These are phyloP conservation scores for Aureobasidium melanogenum DNA, from an alignment of 2,329 filamentous ascomycete species.

Conservation along the genomic window DNA sequence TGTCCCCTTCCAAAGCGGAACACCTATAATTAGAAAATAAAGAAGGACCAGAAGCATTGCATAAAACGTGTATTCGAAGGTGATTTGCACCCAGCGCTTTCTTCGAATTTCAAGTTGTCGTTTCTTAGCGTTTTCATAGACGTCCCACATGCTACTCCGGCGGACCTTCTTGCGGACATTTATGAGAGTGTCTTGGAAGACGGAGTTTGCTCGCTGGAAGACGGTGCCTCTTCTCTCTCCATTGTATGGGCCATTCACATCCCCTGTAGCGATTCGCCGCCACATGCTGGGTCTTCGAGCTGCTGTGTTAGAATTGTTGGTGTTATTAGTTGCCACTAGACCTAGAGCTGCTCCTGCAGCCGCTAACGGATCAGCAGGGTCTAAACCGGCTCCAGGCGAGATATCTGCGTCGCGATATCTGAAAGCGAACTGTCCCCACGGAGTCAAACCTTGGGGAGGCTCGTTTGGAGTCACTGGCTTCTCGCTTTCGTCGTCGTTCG, in stretches of 20 bases:
- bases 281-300: background rate
- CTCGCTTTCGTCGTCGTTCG: background rate
- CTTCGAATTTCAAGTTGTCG: constrained; percentile 16
- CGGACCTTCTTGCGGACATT: background rate
- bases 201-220: constrained; percentile 5
- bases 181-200: constrained; percentile 4
- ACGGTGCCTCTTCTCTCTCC: background rate
- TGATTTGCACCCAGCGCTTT: constrained; percentile 27
- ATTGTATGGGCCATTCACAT: background rate
- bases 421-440: background rate
- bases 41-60: constrained; percentile 29
- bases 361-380: background rate
- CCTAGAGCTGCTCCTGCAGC: background rate
- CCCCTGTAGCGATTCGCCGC: background rate
- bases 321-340: background rate
- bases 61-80: constrained; percentile 34
- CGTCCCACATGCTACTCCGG: constrained; percentile 16
- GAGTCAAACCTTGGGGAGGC: background rate
- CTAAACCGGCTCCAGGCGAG: background rate
- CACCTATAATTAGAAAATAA: constrained; percentile 39
- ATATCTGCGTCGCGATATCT: background rate
- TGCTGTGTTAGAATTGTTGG: background rate
- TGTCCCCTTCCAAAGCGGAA: constrained; percentile 39
- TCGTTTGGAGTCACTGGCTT: background rate
- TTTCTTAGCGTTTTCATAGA: constrained; percentile 20